These are phyloP conservation scores for Euphorbia lathyris DNA, from an alignment of 345 rosid species.

Conservation along the genomic window DNA sequence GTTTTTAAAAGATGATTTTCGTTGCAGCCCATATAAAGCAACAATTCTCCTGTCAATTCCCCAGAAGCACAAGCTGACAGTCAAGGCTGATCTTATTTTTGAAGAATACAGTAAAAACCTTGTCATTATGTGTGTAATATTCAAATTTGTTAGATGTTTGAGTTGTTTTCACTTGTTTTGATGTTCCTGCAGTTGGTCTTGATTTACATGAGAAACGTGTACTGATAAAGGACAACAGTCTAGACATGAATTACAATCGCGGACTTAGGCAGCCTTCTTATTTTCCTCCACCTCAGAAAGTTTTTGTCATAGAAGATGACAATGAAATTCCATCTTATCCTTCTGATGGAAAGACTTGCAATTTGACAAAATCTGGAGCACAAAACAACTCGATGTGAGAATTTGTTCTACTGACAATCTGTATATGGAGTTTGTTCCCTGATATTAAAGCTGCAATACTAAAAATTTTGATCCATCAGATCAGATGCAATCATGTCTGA, in stretches of 20 bases:
- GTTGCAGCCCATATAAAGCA: conserved; percentile 71
- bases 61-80: conserved; percentile 50
- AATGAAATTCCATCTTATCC: conserved; percentile 28
- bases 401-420: conserved; percentile 4
- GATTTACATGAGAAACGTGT: conserved; percentile 67
- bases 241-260: conserved; percentile 23
- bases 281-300: conserved; percentile 39
- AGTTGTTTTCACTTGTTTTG: conserved; percentile 4
- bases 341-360: conserved; percentile 19
- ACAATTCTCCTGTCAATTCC: conserved; percentile 48
- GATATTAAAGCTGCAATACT: not conserved
- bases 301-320: conserved; percentile 39
- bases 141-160: not conserved
- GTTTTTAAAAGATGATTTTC: conserved; percentile 14
- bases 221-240: conserved; percentile 40
- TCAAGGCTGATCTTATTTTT: conserved; percentile 78
- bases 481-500: not conserved
- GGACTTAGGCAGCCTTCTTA: conserved; percentile 37
- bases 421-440: not conserved
- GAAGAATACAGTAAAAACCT: conserved; percentile 75
- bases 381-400: conserved; percentile 41
- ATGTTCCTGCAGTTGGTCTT: conserved; percentile 59
- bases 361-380: conserved; percentile 24
- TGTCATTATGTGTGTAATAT: not conserved
- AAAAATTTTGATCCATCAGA: too few relatives aligned